A percentile compares a stretch with the other conserved stretches of the same genome.
phyloP scores from a whole-genome alignment of 1,284 basidiomycete genomes.

The Microbotryum intermedium region DNA sequence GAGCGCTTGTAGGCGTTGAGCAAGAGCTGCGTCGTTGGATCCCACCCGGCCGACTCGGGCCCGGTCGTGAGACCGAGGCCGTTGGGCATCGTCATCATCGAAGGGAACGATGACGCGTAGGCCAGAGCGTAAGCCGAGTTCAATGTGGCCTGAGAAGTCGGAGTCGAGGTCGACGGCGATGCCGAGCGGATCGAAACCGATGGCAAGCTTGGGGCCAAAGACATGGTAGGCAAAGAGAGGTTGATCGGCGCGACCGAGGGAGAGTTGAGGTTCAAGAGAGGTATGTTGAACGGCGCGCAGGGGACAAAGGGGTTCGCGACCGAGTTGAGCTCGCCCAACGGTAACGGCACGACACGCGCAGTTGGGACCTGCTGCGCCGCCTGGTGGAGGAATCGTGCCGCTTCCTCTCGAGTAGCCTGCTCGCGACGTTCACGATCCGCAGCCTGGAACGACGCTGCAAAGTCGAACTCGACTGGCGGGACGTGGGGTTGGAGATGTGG shows the following conservation, averaged over 20 bases:
- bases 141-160: neutral
- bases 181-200: neutral
- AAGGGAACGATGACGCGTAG: neutral
- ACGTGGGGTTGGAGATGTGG: neutral
- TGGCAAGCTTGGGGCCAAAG: neutral
- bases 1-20: constrained; percentile 4
- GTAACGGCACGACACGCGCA: too few species aligned
- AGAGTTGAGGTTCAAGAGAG: too few species aligned
- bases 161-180: too few species aligned
- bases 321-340: too few species aligned
- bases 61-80: constrained; percentile 2
- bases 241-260: too few species aligned
- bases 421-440: too few species aligned
- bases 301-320: too few species aligned
- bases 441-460: neutral
- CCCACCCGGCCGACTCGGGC: neutral
- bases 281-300: too few species aligned
- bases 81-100: constrained; percentile 5
- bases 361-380: constrained; percentile 9
- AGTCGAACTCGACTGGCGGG: constrained; percentile 5
- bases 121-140: neutral
- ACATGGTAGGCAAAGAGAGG: neutral
- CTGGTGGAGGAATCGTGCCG: neutral
- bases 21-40: neutral
- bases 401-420: too few species aligned